These are phyloP conservation scores for Cyathus striatus DNA, from an alignment of 768 basidiomycete species.

Conservation along the genomic window DNA sequence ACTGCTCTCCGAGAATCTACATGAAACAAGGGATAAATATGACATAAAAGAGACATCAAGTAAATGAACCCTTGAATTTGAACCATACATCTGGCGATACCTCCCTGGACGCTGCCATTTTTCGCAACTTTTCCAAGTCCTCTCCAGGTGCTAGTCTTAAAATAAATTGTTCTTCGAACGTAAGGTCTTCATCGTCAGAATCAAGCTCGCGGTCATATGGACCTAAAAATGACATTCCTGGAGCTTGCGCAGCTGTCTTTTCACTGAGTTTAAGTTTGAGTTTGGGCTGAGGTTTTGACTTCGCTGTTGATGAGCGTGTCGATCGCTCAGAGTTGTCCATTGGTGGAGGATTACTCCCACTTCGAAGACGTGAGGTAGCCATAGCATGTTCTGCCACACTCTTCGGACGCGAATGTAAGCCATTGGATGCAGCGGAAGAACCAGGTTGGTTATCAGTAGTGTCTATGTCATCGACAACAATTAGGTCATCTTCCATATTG, in stretches of 20 bases:
- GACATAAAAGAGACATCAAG: slow-evolving; percentile 2
- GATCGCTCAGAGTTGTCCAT: slow-evolving; percentile 40
- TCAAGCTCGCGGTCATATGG: slow-evolving; percentile 92
- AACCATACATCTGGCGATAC: slow-evolving; percentile 87
- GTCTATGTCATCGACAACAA: slow-evolving; percentile 57
- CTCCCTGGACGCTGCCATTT: slow-evolving; percentile 78
- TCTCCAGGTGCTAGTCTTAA: slow-evolving; percentile 83
- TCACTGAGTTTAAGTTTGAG: slow-evolving; percentile 87
- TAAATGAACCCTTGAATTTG: slow-evolving; percentile 84
- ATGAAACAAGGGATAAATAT: slow-evolving; percentile 7
- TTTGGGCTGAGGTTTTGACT: slow-evolving; percentile 60
- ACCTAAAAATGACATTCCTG: slow-evolving; percentile 86
- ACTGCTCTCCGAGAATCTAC: slow-evolving; percentile 87
- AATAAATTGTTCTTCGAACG: slow-evolving; percentile 97
- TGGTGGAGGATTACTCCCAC: slow-evolving; percentile 21
- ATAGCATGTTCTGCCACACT: slow-evolving; percentile 17
- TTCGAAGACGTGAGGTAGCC: slow-evolving; percentile 28
- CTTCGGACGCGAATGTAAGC: slow-evolving; percentile 14
- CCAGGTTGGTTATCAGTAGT: slow-evolving; percentile 23
- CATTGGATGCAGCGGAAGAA: slow-evolving; percentile 18
- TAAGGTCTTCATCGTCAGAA: slow-evolving; percentile 90
- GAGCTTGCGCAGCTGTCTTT: slow-evolving; percentile 73
- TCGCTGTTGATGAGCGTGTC: slow-evolving; percentile 51
- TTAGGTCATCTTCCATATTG: slow-evolving; percentile 55
- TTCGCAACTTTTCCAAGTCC: slow-evolving; percentile 72